Evolutionary conservation across 1,284 basidiomycete genomes (phyloP).

Genomic region (Phlebopus sp.): DNA sequence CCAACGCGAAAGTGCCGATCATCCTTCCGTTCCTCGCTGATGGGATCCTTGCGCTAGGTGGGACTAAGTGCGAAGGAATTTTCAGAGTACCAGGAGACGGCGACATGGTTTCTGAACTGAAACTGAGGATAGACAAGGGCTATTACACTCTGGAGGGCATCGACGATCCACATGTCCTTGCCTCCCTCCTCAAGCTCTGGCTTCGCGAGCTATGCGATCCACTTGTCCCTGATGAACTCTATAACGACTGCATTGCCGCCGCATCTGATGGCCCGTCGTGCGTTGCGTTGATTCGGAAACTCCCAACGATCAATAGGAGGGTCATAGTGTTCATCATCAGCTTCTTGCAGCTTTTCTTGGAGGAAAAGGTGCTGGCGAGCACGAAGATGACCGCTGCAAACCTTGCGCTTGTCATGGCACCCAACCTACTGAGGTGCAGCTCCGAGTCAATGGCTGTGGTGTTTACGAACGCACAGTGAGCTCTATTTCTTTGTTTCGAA

Average conservation of each 20-base stretch:
- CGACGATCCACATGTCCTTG: constrained; percentile 85
- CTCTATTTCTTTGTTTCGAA: constrained; percentile 18
- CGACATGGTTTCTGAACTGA: constrained; percentile 82
- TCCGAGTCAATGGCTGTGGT: constrained; percentile 82
- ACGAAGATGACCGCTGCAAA: constrained; percentile 89
- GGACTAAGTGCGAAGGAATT: constrained; percentile 81
- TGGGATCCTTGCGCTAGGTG: constrained; percentile 84
- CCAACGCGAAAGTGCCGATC: constrained; percentile 81
- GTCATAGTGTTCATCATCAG: constrained; percentile 85
- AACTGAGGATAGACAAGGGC: constrained; percentile 84
- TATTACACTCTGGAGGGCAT: constrained; percentile 86
- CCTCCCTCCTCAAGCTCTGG: constrained; percentile 89
- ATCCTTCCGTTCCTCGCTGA: constrained; percentile 90
- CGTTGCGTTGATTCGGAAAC: constrained; percentile 67
- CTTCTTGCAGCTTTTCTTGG: constrained; percentile 85
- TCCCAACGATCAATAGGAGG: constrained; percentile 81
- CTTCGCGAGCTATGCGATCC: constrained; percentile 87
- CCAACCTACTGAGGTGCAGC: constrained; percentile 80
- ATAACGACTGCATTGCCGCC: constrained; percentile 80
- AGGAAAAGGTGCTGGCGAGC: constrained; percentile 62
- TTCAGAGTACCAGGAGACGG: constrained; percentile 88
- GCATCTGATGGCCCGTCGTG: constrained; percentile 66
- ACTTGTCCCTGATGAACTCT: constrained; percentile 81
- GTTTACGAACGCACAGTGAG: constrained; percentile 85
- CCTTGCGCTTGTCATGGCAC: constrained; percentile 82